phyloP scores from a whole-genome alignment of 176 grass and related monocot genomes.

The Oryza punctata region DNA sequence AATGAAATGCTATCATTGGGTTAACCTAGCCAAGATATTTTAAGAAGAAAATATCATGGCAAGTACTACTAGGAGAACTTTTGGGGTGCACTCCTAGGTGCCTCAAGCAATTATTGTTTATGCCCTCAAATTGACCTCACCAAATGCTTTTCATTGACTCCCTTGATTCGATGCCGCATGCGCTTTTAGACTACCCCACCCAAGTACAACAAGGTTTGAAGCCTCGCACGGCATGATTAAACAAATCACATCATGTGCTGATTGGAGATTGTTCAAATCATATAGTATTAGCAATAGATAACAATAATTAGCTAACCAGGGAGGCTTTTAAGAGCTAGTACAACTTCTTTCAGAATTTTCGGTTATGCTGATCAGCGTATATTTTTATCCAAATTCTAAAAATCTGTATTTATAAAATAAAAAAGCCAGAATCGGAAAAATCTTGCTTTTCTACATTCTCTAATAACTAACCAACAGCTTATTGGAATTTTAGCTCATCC shows the following conservation, averaged over 20 bases:
- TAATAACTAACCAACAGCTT: no score
- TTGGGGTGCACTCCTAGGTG: neutral
- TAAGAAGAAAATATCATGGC: neutral
- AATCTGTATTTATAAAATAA: no score
- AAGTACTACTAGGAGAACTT: neutral
- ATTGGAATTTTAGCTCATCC: no score
- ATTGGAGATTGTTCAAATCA: neutral
- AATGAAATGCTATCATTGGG: neutral
- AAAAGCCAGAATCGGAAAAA: no score
- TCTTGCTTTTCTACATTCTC: no score
- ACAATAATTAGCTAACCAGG: no score
- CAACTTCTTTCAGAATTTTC: no score
- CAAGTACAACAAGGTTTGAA: neutral
- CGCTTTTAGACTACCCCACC: constrained; percentile 17
- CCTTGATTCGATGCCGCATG: neutral
- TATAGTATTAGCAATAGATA: neutral
- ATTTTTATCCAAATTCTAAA: no score
- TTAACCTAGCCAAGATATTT: neutral
- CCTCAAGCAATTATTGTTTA: neutral
- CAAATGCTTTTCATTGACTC: neutral
- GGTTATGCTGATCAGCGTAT: no score
- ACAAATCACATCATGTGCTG: neutral
- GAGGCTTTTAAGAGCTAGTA: no score
- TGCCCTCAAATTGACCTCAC: neutral
- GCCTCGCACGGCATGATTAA: neutral